Base-by-base conservation (phyloP, 371 early-diverging fungal genomes). In the Mucor mucedo region DNA sequence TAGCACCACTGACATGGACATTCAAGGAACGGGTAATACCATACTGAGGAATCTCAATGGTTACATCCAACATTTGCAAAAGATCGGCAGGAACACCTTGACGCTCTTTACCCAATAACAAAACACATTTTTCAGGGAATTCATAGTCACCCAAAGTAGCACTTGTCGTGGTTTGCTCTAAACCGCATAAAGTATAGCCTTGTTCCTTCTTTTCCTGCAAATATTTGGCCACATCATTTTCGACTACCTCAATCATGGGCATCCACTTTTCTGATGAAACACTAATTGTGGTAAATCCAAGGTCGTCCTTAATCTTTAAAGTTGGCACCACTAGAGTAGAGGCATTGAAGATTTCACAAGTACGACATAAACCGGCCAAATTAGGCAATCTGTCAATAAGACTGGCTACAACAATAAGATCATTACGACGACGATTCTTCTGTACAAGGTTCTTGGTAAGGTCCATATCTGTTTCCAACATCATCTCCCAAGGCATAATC, bases 341-440 rank as follows among this genome's bases (percentile, higher is more conserved):
- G 0, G 87, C 86, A 60, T 87, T 87, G 71, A 89, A 87, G 10
- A 87, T 87, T 62, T 89, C 89, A 60, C 85, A 84, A 11, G 89
- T 89, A 64, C 87, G 82, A 58, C 80, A 84, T 8, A 80, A 60
- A 50, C 89, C 89, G 55, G 87, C 89, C 3, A 89, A 65, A 58
- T 89, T 89, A n/a, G 89, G 86, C 2, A 84, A 52, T 44, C 86
- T 78, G 44, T 81, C 79, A 29, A 89, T 60, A 21, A 87, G 69
- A 55, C 84, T 80, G 7, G 88, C 89, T 2, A 87, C 83, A 1
- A 89, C 82, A 74, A 87, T 85, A 32, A 89, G 48, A 29, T 85
- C 79, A 50, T 84, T 82, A 14, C 86, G 75, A 35, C 71, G 71
- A 39, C 83, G 78, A 70, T 82, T 61, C 38, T 60, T 52, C 44